These are phyloP conservation scores for Chimonanthus praecox DNA, from an alignment of 164 flowering plant species.

Conservation along the genomic window DNA sequence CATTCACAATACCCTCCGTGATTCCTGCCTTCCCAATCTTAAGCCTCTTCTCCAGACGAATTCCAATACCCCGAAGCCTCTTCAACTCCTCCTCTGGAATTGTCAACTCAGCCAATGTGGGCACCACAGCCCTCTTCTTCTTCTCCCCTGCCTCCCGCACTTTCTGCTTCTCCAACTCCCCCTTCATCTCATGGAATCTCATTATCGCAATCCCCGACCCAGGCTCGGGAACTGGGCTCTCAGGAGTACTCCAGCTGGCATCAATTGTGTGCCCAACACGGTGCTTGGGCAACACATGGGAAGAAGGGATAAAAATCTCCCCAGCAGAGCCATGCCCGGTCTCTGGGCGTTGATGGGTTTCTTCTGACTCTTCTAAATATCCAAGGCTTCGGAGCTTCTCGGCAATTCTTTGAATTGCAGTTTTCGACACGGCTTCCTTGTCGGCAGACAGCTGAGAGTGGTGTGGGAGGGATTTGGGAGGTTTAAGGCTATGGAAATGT, in stretches of 20 bases:
- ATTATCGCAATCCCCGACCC: conserved; percentile 55
- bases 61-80: conserved; percentile 59
- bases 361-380: conserved; percentile 32
- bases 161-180: conserved; percentile 33
- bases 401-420: conserved; percentile 75
- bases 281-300: conserved; percentile 40
- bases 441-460: conserved; percentile 21
- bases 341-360: neutral
- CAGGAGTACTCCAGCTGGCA: conserved; percentile 85
- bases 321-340: conserved; percentile 37
- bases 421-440: conserved; percentile 28
- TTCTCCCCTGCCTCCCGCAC: conserved; percentile 1
- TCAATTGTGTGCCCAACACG: conserved; percentile 86
- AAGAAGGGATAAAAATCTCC: conserved; percentile 70
- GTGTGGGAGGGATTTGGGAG: conserved; percentile 25
- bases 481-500: neutral
- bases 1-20: conserved; percentile 92
- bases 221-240: conserved; percentile 68
- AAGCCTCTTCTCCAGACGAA: conserved; percentile 52
- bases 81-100: conserved; percentile 51
- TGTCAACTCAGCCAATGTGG: conserved; percentile 71
- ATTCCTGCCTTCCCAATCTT: conserved; percentile 89
- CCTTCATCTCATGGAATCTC: conserved; percentile 42
- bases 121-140: conserved; percentile 31
- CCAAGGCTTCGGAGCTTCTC: conserved; percentile 93